These are phyloP conservation scores for Penicillium freii DNA, from an alignment of 2,329 filamentous ascomycete species.

Conservation along the genomic window DNA sequence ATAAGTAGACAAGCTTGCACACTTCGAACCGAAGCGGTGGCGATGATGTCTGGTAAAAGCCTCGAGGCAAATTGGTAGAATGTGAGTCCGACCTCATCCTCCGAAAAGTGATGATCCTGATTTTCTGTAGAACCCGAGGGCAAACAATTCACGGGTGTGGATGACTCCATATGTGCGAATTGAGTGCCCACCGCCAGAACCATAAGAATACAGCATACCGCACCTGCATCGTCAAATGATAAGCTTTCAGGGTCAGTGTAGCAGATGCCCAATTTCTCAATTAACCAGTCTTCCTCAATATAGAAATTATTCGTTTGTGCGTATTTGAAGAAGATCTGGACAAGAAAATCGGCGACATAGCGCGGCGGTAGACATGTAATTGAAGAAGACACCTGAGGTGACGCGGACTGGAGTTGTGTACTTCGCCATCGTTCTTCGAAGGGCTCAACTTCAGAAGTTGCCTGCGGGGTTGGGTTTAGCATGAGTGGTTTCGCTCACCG, in stretches of 20 bases:
- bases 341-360: conserved; percentile 45
- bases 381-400: conserved; percentile 38
- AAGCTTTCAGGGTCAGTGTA: conserved; percentile 39
- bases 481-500: neutral
- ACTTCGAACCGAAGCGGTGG: conserved; percentile 56
- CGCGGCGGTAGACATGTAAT: conserved; percentile 44
- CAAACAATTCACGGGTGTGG: conserved; percentile 36
- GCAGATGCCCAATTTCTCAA: conserved; percentile 39
- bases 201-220: conserved; percentile 45
- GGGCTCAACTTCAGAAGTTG: conserved; percentile 37
- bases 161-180: conserved; percentile 45
- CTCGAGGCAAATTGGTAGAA: conserved; percentile 58
- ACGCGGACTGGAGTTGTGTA: conserved; percentile 42
- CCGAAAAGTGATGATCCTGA: conserved; percentile 44
- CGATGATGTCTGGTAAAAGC: conserved; percentile 57
- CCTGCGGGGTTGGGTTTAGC: conserved; percentile 25
- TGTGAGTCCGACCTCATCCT: conserved; percentile 55
- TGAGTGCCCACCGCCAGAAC: conserved; percentile 46
- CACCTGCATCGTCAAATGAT: conserved; percentile 40
- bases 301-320: conserved; percentile 47
- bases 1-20: conserved; percentile 59
- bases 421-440: conserved; percentile 46
- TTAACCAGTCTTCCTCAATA: conserved; percentile 44
- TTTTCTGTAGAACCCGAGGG: conserved; percentile 22
- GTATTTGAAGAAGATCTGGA: conserved; percentile 46